These are phyloP conservation scores for Trebouxiophyceae sp. DNA, from an alignment of 163 green algal species.

Conservation along the genomic window DNA sequence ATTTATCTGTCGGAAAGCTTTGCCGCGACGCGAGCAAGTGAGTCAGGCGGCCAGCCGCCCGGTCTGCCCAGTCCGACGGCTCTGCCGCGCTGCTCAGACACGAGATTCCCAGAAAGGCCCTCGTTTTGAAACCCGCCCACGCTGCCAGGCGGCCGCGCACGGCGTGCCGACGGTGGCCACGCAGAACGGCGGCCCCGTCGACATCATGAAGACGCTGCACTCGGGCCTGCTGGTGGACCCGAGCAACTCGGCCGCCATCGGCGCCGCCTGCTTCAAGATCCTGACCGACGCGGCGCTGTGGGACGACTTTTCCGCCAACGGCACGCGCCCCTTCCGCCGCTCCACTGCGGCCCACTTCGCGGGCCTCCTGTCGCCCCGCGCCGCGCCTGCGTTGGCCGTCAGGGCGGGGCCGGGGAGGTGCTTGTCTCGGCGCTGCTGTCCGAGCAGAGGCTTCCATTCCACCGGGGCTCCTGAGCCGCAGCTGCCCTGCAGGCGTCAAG, in stretches of 20 bases:
- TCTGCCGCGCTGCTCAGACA: neutral
- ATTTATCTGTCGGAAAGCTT: too few species aligned
- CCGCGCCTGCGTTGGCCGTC: too few species aligned
- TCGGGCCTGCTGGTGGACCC: constrained; percentile 85
- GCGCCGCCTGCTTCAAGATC: constrained; percentile 59
- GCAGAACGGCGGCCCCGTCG: constrained; percentile 80
- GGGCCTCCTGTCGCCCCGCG: too few species aligned
- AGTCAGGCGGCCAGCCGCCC: too few species aligned
- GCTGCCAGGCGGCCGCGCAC: constrained; percentile 67
- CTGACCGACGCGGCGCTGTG: constrained; percentile 41
- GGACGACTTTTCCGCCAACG: constrained; percentile 37
- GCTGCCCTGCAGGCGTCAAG: constrained; percentile 32
- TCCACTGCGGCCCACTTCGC: too few species aligned
- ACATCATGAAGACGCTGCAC: constrained; percentile 86
- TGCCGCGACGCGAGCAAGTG: neutral
- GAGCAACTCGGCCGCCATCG: constrained; percentile 60
- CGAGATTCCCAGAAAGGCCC: neutral
- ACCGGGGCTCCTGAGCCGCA: too few species aligned
- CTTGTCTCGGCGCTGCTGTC: too few species aligned
- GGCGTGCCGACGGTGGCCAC: constrained; percentile 91
- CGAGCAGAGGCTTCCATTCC: too few species aligned
- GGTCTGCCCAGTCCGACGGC: neutral
- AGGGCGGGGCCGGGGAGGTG: too few species aligned
- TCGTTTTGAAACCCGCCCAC: neutral
- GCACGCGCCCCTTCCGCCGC: too few species aligned